These are phyloP conservation scores for Cyberlindnera maclurae DNA, from an alignment of 805 yeast species.

Conservation along the genomic window DNA sequence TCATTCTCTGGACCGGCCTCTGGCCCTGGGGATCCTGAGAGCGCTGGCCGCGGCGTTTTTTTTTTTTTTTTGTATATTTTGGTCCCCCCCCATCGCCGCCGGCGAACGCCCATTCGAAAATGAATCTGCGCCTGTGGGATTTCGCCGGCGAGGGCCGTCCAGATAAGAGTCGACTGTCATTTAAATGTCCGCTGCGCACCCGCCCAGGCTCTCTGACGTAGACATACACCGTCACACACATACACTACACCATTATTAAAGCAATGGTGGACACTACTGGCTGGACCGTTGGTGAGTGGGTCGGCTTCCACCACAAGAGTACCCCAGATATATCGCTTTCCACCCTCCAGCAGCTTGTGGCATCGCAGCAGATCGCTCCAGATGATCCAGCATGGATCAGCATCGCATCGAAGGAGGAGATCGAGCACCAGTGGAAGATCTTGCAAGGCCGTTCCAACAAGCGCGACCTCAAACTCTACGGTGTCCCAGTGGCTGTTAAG, in stretches of 20 bases:
- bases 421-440: conserved; percentile 71
- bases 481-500: conserved; percentile 93
- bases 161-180: too few species aligned
- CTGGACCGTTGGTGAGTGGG: conserved; percentile 83
- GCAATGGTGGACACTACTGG: conserved; percentile 34
- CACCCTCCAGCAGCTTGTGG: conserved; percentile 37
- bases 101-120: not conserved
- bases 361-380: conserved; percentile 38
- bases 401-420: conserved; percentile 51
- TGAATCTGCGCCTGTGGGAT: too few species aligned
- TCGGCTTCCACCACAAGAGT: conserved; percentile 52
- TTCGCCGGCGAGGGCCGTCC: not conserved
- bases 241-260: conserved; percentile 1
- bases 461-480: conserved; percentile 60
- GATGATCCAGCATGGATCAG: conserved; percentile 92
- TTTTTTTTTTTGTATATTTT: too few species aligned
- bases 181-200: not conserved
- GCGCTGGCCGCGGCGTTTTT: not conserved
- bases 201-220: not conserved
- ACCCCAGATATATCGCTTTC: conserved; percentile 56
- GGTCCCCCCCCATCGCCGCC: not conserved
- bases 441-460: conserved; percentile 57
- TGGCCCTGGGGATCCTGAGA: not conserved
- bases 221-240: not conserved
- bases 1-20: too few species aligned